Evolutionary conservation across 306 rosid species (phyloP).

Genomic region (Acacia crassicarpa): DNA sequence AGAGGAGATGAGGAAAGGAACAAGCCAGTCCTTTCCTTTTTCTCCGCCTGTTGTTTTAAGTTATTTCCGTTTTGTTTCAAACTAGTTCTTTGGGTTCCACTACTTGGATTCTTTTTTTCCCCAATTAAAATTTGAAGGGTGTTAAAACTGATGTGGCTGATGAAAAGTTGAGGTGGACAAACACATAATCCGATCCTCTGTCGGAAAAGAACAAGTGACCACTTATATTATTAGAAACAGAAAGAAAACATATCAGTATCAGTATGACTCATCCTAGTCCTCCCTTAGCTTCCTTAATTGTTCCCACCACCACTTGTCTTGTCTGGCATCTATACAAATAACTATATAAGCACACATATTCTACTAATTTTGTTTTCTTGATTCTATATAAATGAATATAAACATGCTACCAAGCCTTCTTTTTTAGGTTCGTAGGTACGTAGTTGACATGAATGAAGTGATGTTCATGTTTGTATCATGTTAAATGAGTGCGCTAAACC

Average conservation of each 20-base stretch:
- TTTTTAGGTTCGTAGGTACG: neutral
- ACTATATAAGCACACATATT: too few species aligned
- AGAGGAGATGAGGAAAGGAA: too few species aligned
- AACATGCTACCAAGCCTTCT: neutral
- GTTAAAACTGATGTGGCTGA: neutral
- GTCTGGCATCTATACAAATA: neutral
- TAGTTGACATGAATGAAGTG: neutral
- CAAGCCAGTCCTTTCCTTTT: neutral
- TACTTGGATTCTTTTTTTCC: too few species aligned
- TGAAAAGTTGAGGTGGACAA: neutral
- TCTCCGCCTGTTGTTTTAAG: neutral
- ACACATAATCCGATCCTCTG: neutral
- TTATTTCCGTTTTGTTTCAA: neutral
- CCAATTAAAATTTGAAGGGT: neutral
- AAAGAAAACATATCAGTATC: too few species aligned
- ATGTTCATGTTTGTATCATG: neutral
- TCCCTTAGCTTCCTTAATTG: too few species aligned
- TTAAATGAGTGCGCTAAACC: neutral
- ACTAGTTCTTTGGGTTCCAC: neutral
- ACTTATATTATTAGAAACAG: too few species aligned
- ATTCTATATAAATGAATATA: too few species aligned
- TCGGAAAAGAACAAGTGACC: too few species aligned
- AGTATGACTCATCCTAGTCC: too few species aligned
- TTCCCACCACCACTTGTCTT: neutral
- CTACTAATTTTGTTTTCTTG: too few species aligned